These are phyloP conservation scores for Vigna unguiculata DNA, from an alignment of 306 rosid genomes.

Conservation along the genomic window DNA sequence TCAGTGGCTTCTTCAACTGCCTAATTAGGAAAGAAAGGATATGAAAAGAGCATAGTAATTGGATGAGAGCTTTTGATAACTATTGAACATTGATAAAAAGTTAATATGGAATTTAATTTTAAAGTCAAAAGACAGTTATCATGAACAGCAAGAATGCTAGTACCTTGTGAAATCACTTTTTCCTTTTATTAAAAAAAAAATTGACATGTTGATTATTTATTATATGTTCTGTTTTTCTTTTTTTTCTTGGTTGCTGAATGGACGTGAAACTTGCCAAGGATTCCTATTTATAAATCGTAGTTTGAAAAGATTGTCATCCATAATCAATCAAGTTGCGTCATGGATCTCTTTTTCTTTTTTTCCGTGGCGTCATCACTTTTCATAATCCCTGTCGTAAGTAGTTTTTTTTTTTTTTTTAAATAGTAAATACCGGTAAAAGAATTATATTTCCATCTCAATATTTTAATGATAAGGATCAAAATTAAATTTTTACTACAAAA, in stretches of 20 bases:
- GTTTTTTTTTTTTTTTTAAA: too few relatives aligned
- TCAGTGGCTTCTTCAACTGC: slow-evolving; percentile 21
- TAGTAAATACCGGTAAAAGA: too few relatives aligned
- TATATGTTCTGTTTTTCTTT: background rate
- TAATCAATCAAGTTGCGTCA: too few relatives aligned
- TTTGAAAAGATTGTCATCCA: background rate
- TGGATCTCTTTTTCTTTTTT: too few relatives aligned
- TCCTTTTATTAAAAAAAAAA: background rate
- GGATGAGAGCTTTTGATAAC: background rate
- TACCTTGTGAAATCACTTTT: background rate
- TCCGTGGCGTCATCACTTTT: too few relatives aligned
- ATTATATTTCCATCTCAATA: too few relatives aligned
- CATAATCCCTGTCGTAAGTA: too few relatives aligned
- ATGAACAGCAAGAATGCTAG: background rate
- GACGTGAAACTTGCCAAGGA: background rate
- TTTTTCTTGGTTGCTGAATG: background rate
- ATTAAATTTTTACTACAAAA: too few relatives aligned
- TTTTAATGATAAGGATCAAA: too few relatives aligned
- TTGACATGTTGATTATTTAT: too few relatives aligned
- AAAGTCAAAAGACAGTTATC: background rate
- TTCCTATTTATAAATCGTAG: background rate
- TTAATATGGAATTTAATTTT: background rate
- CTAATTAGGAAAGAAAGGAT: slow-evolving; percentile 10
- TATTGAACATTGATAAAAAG: background rate
- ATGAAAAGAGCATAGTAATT: background rate